Percentiles rank a stretch among this genome's conserved stretches.
phyloP scores from a whole-genome alignment of 176 grass and related monocot species.

The Sorghum bicolor region DNA sequence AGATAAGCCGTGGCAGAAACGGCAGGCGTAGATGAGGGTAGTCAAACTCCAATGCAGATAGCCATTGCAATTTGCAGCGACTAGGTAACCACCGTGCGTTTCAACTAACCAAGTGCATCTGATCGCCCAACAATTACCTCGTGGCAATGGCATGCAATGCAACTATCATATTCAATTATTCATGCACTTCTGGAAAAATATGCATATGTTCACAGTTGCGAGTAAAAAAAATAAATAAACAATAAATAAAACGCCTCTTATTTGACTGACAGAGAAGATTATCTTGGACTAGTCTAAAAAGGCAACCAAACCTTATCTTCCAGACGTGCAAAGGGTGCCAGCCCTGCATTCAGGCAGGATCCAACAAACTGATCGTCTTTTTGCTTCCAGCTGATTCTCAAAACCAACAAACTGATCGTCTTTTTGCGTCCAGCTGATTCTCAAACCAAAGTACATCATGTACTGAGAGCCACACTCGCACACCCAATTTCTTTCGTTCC shows the following conservation, averaged over 20 bases:
- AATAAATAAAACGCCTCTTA: not conserved
- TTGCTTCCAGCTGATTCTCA: slow-evolving; percentile 6
- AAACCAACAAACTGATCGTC: not conserved
- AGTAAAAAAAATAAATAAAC: not conserved
- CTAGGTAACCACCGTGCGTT: not conserved
- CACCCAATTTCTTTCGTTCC: not conserved
- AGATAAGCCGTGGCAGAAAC: not conserved
- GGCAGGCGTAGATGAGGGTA: not conserved
- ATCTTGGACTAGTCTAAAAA: not conserved
- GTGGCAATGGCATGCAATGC: not conserved
- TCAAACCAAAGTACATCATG: not conserved
- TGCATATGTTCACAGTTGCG: not conserved
- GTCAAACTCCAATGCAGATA: not conserved
- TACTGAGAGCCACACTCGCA: not conserved
- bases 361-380: not conserved
- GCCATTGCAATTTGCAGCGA: not conserved
- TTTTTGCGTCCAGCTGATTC: slow-evolving; percentile 11
- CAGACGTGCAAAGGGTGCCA: no score
- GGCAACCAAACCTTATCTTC: not conserved
- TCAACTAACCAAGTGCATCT: not conserved
- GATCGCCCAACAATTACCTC: not conserved
- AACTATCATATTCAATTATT: no score
- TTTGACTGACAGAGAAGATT: not conserved
- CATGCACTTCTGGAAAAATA: not conserved
- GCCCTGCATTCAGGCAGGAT: not conserved